A percentile compares a stretch with the other conserved stretches of the same genome.
Conservation (phyloP, 768 basidiomycete genomes). For the Tephrocybe rancida region DNA sequence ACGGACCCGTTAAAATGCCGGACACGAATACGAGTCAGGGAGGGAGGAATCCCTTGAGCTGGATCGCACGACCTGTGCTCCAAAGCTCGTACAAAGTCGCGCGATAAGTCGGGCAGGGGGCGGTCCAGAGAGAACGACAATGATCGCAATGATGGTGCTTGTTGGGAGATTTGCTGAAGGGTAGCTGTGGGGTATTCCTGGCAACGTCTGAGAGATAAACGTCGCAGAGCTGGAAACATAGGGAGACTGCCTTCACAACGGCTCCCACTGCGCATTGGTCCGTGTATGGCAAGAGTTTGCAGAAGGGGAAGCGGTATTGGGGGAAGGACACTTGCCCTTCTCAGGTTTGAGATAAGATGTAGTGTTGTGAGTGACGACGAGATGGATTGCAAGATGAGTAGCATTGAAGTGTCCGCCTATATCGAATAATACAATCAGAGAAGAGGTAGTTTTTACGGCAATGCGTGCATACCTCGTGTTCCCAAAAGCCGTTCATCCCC, state of each 20-base stretch:
- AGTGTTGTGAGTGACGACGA: slow-evolving; percentile 25
- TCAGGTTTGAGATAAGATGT: slow-evolving; percentile 24
- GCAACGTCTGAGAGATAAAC: slow-evolving; percentile 22
- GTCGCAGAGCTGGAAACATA: slow-evolving; percentile 23
- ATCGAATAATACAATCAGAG: not conserved
- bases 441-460: too few relatives aligned
- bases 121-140: slow-evolving; percentile 20
- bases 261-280: slow-evolving; percentile 23
- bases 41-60: slow-evolving; percentile 7
- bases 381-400: slow-evolving; percentile 19
- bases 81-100: slow-evolving; percentile 16
- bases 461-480: slow-evolving; percentile 8
- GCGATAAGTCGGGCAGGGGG: slow-evolving; percentile 17
- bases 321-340: slow-evolving; percentile 18
- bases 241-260: slow-evolving; percentile 7
- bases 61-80: not conserved
- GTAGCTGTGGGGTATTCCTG: slow-evolving; percentile 21
- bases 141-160: slow-evolving; percentile 21
- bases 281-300: slow-evolving; percentile 25
- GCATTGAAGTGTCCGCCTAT: slow-evolving; percentile 10
- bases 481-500: slow-evolving; percentile 12
- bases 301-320: slow-evolving; percentile 25
- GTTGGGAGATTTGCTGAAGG: slow-evolving; percentile 24
- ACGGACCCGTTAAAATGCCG: slow-evolving; percentile 10
- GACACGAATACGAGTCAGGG: slow-evolving; percentile 15